Evolutionary conservation across 2,329 filamentous ascomycete species (phyloP), one percentile per base, ranked within the genome.

Genomic region (Chaetomium sp.): DNA sequence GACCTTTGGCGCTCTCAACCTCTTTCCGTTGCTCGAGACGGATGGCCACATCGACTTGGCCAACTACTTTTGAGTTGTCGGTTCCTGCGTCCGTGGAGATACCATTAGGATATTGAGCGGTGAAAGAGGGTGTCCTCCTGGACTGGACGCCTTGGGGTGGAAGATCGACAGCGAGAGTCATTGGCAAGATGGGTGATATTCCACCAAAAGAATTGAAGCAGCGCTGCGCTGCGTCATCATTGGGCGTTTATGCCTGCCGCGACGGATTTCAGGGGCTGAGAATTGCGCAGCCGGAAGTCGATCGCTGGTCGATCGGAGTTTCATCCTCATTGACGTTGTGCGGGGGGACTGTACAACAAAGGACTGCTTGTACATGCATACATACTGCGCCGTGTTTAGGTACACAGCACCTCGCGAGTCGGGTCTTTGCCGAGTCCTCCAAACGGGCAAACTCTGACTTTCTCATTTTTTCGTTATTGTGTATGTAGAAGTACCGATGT

Each of bases 1-100:
- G 29, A 68, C 78, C 64, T 71, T 83, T 71, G 71, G 80, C 65
- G 67, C 77, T 6, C 62, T 85, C 25, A 85, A 85, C 60, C 62
- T 85, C 16, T 85, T 85, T 68, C 79, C 82, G 0, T 65, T 85
- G 55, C 71, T 85, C 42, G 82, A 85, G 45, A 78, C 78, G 0
- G 81, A 82, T 1, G 83, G 83, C 0, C 82, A 83, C 8, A 85
- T 85, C 61, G 82, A 85, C 69, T 72, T 85, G 49, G 81, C 75
- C 1, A 77, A 78, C 49, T 77, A 76, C 55, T 70, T 78, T 35
- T 77, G 66, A 74, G 27, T 19, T 42, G 2, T 13, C 12, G 35
- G 35, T 42, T 42, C 12, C 35, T 42, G 35, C 2, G 35, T 42
- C 3, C 31, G 33, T 38, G 13, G 35, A 13, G 35, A 33, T 42